Base-by-base conservation (phyloP, 208 protist species). In the Wallacemonas rigidus region DNA sequence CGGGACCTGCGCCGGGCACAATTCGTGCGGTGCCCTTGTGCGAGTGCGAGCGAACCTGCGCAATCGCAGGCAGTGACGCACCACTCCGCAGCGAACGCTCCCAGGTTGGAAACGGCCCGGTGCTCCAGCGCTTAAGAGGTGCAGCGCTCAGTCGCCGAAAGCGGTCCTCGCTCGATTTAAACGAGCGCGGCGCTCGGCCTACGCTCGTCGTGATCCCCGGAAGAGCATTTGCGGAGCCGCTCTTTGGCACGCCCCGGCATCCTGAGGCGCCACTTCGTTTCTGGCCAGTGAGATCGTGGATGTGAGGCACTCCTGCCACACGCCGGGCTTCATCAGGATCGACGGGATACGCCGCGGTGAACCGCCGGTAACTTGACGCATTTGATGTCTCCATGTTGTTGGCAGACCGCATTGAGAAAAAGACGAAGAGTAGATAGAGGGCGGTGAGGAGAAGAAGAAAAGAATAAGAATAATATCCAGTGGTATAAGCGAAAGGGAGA, bases 1-100 rank as follows among this genome's bases (percentile, higher is more conserved):
- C 26, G 26, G 26, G 26, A 0, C 26, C 26, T 26, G 26, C 26
- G 26, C 26, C 26, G 26, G 26, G 26, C 26, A 26, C 26, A 26
- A 0, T 26, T 26, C 26, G 26, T 26, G 26, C 26, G 26, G 26
- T 26, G 26, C 26, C 0, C 26, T 26, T 26, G 26, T 26, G 26
- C 26, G 26, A 26, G 26, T 26, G 26, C 26, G 26, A 26, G 26
- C 26, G 26, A 26, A 26, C 26, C 26, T 39, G 12, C 6, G 60
- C 7, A 5, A 65, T 45, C 6, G 40, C 7, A 8, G 60, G 60
- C 40, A 65, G 60, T 1, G 7, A 5, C 3, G 43, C 41, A 14
- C 60, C 14, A 12, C 41, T 39, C 54, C 77, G 72, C 48, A 82
- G 73, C 0, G 73, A 70, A 17, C 65, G 60, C 35, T 74, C 50